Base-by-base conservation (phyloP, 1,284 basidiomycete species). In the Entoloma clypeatum region DNA sequence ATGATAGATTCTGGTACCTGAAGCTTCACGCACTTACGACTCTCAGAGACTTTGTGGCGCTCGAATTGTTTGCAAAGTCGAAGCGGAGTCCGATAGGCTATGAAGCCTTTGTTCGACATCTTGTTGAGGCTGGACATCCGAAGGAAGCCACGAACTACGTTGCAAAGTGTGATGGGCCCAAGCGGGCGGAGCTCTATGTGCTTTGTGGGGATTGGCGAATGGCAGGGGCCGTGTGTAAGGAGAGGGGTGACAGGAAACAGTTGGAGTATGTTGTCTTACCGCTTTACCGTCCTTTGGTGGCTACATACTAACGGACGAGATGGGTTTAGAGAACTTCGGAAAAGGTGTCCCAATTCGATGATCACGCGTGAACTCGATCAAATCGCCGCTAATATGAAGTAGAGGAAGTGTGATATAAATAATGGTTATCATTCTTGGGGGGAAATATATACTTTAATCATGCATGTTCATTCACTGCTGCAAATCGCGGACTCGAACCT, bases 1-100 rank as follows among this genome's bases (percentile, higher is more conserved):
- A n/a, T 18, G n/a, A 21, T 51, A 92, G 90, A 25, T 97, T 91
- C 65, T 96, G 92, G 92, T 88, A 92, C 65, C 61, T 92, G 50
- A 96, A 95, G 61, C 65, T 97, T 7, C 79, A 91, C 46, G 85
- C 91, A 0, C 64, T 96, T 39, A 84, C 85, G 2, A 69, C 75
- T n/a, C 69, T 76, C 7, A 72, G 80, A 41, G 90, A 95, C 60
- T 96, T 92, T 64, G 86, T 91, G 23, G 81, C 74, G 1, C 71
- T 97, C 5, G 92, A 96, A 41, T 58, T 72, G 0, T 94, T 96
- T 58, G 79, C 91, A 0, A 86, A 82, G 53, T 84, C 81, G 31
- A 92, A 83, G 61, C 81, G 90, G 52, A 92, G 87, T 59, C 94
- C 96, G 1, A 96, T 98, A 47, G 95, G 96, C 3, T 98, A 94